Conservation (phyloP, 2,329 filamentous ascomycete species). For the Byssoonygena ceratinophila region DNA sequence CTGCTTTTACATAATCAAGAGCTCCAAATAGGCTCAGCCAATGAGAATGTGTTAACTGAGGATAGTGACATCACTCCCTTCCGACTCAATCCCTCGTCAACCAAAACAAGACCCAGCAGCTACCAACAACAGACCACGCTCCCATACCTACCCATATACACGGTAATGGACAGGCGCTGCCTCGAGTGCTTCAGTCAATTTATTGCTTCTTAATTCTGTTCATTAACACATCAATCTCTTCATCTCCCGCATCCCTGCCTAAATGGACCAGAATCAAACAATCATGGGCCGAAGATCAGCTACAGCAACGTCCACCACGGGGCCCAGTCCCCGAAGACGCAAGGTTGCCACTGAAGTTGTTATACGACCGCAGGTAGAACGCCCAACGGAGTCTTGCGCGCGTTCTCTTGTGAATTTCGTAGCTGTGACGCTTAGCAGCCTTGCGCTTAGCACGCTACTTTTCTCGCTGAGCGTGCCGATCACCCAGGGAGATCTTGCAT, state of each 20-base stretch:
- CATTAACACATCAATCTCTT: background rate
- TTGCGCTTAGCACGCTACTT: constrained; percentile 53
- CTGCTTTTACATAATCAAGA: background rate
- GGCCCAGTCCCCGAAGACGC: constrained; percentile 15
- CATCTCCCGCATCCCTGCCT: too few relatives aligned
- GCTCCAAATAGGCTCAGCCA: constrained; percentile 1
- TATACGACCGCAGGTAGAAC: background rate
- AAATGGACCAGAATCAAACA: background rate
- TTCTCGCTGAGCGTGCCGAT: constrained; percentile 53
- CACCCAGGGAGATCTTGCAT: constrained; percentile 55
- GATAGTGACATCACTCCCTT: constrained; percentile 8
- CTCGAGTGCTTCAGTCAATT: background rate
- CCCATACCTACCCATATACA: background rate
- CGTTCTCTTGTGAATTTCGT: constrained; percentile 36
- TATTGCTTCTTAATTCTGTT: background rate
- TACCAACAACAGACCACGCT: constrained; percentile 8
- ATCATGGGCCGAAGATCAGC: constrained; percentile 13
- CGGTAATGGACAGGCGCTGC: background rate
- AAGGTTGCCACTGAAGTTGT: constrained; percentile 2
- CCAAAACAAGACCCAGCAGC: constrained; percentile 9
- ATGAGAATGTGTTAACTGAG: background rate
- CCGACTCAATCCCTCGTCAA: background rate
- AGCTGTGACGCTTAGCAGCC: constrained; percentile 41
- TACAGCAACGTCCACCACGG: constrained; percentile 15
- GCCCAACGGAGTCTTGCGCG: constrained; percentile 21